phyloP scores from a whole-genome alignment of 345 rosid species.

The Citropsis articulata region DNA sequence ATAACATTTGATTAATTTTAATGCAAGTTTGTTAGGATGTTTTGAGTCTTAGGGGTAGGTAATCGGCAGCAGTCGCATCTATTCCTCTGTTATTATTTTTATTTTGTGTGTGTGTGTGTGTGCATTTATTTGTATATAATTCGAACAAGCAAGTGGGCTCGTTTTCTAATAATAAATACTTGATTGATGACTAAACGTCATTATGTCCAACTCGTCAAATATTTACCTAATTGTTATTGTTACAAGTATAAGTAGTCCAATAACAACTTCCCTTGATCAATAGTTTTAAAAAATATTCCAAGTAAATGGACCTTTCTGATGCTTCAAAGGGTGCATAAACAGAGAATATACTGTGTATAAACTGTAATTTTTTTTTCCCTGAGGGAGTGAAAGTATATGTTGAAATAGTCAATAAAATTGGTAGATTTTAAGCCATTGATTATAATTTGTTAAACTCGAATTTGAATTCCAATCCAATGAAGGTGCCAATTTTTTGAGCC shows the following conservation, averaged over 20 bases:
- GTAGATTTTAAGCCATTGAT: too few relatives aligned
- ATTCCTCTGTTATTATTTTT: not conserved
- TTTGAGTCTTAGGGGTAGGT: not conserved
- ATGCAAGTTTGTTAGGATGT: constrained; percentile 8
- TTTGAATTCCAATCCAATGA: too few relatives aligned
- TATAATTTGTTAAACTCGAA: too few relatives aligned
- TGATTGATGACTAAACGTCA: not conserved
- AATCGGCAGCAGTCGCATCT: not conserved
- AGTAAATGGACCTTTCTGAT: not conserved
- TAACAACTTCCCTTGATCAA: not conserved
- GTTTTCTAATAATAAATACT: not conserved
- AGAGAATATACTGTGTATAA: too few relatives aligned
- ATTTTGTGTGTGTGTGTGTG: not conserved
- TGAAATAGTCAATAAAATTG: too few relatives aligned
- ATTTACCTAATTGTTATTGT: not conserved
- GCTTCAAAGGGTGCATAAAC: not conserved
- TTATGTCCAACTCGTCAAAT: not conserved
- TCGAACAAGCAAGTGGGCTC: constrained; percentile 4
- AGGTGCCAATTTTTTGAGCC: too few relatives aligned
- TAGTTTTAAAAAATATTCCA: not conserved
- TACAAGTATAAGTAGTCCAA: not conserved
- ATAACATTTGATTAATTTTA: not conserved
- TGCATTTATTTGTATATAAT: not conserved
- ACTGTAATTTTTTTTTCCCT: too few relatives aligned
- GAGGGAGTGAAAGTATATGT: too few relatives aligned